These are phyloP conservation scores for Thalassiosira exigua DNA, from an alignment of 352 stramenopile species.

Conservation along the genomic window DNA sequence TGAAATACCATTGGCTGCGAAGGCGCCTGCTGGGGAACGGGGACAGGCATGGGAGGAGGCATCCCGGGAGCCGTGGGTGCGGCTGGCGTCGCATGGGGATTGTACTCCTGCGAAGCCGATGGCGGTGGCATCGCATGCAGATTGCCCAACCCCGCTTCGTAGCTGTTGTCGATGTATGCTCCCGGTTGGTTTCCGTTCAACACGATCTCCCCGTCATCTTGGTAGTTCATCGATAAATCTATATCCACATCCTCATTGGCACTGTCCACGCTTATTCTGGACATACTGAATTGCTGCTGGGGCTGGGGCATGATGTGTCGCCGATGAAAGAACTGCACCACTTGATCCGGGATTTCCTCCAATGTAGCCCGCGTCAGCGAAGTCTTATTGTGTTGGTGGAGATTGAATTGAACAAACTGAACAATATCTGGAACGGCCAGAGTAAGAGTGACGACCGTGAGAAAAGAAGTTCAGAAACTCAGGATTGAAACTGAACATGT, in stretches of 20 bases:
- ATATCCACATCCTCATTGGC: slow-evolving; percentile 66
- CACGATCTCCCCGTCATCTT: slow-evolving; percentile 63
- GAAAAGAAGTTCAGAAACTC: too few species aligned
- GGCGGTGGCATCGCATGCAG: slow-evolving; percentile 30
- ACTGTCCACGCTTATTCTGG: slow-evolving; percentile 43
- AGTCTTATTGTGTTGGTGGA: slow-evolving; percentile 47
- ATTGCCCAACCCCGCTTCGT: slow-evolving; percentile 14
- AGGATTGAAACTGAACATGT: too few species aligned
- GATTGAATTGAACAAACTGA: slow-evolving; percentile 87
- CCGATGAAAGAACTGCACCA: slow-evolving; percentile 65
- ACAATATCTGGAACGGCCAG: too few species aligned
- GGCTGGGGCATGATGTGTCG: slow-evolving; percentile 59
- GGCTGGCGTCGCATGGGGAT: too few species aligned
- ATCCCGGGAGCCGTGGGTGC: too few species aligned
- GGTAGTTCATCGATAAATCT: slow-evolving; percentile 68
- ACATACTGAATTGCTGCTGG: slow-evolving; percentile 38
- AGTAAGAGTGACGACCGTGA: too few species aligned
- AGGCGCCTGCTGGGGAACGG: too few species aligned
- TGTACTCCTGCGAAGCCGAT: too few species aligned
- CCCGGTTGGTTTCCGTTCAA: slow-evolving; percentile 52
- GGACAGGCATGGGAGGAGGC: too few species aligned
- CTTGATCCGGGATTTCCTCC: slow-evolving; percentile 73
- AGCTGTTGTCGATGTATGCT: slow-evolving; percentile 44
- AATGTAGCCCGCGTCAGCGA: slow-evolving; percentile 64
- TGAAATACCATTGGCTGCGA: slow-evolving; percentile 51